Percentiles rank a stretch among this genome's conserved stretches.
Conservation (phyloP, 2,329 filamentous ascomycete species). For the Hypoxylon sp. region DNA sequence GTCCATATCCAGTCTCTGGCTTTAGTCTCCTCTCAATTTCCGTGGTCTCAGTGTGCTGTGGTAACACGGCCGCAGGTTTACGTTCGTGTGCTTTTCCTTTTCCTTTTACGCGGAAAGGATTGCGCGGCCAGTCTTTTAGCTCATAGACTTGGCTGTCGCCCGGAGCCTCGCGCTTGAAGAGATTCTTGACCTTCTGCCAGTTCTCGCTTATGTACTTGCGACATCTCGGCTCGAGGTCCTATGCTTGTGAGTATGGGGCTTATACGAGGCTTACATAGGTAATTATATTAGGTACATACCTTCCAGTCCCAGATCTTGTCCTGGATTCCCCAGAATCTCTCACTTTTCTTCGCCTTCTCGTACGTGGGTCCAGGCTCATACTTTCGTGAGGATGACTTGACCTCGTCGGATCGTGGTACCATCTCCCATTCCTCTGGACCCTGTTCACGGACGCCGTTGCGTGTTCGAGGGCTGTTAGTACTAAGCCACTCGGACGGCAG, state of each 20-base stretch:
- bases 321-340: neutral
- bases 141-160: neutral
- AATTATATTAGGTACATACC: neutral
- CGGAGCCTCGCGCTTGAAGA: conserved; percentile 3
- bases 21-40: neutral
- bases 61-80: neutral
- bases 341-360: neutral
- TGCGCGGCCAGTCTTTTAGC: neutral
- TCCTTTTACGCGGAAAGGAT: neutral
- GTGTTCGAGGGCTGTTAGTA: neutral
- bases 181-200: conserved; percentile 15
- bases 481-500: neutral
- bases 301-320: neutral
- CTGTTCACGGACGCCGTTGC: neutral
- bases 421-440: neutral
- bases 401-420: neutral
- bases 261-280: too few species aligned
- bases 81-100: neutral
- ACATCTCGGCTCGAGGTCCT: neutral
- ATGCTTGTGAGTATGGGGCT: neutral
- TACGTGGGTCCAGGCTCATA: neutral
- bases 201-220: neutral
- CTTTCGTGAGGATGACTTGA: neutral
- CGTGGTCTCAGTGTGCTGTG: neutral
- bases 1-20: neutral